Base-by-base conservation (phyloP, 768 basidiomycete species). In the Termitomyces sp. region DNA sequence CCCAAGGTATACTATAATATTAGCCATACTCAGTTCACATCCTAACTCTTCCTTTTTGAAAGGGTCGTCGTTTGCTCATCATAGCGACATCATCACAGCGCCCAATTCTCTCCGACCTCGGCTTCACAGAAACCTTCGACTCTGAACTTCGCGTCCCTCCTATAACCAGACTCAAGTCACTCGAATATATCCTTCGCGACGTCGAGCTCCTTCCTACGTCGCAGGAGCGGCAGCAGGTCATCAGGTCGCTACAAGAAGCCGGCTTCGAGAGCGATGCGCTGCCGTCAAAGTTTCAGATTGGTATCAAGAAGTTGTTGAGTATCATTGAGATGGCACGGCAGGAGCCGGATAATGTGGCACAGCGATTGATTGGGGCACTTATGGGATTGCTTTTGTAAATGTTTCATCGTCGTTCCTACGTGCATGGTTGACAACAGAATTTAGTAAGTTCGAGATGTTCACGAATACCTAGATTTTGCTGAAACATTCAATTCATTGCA, bases 241-340 rank as follows among this genome's bases (percentile, higher is more conserved):
- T 94, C 56, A 70, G 66, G 34, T 82, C 88, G 74, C 73, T 98
- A 40, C 71, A 78, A 24, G 82, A 90, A 53, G 88, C 91, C 1
- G 91, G 90, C 11, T 84, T 95, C 58, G 60, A 57, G 17, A 81
- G 78, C 11, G 76, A 76, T 32, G 76, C 72, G 14, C 67, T 77
- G 43, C 67, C 71, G 11, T 64, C 78, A 14, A 77, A 73, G 45
- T 61, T 94, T 61, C 83, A 87, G 59, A 87, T 98, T 45, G 97
- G 97, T 0, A 84, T 99, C 64, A 98, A 98, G 83, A 94, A 90
- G 71, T 65, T 99, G 68, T 69, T 99, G 66, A 92, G 86, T 57
- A 79, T 90, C 53, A 78, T 95, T 19, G 97, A 99, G 78, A 98
- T 97, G 95, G 91, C 95, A 46, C 79, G 96, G 64, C 97, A 98